Evolutionary conservation across 768 basidiomycete genomes (phyloP), one percentile per base, ranked within the genome.

Genomic region (Naganishia friedmannii): DNA sequence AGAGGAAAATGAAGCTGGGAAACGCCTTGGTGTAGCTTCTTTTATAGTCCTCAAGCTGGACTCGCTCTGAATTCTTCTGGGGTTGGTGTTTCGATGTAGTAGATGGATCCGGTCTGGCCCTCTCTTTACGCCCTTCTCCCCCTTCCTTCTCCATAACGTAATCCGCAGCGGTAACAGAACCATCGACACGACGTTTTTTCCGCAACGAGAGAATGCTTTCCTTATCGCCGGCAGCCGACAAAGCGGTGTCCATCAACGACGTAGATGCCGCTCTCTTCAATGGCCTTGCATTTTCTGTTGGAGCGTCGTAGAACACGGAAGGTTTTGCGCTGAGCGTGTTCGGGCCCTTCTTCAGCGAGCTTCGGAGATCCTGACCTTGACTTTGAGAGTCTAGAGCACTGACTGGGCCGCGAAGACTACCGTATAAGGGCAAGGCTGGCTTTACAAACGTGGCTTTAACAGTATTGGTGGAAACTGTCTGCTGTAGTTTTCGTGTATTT

Each of bases 1-100:
- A 89, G 81, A 92, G 89, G 81, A 98, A 95, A 21, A 84, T 86
- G 84, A 89, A 92, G 29, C 81, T 82, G 1, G 92, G 92, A 82
- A 98, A 96, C 26, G 90, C 90, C 65, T 87, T 86, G 67, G 85
- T 86, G 81, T 93, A 97, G 83, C 93, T 96, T 57, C 86, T 82
- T 76, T 86, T 87, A 83, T 92, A 98, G 74, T 91, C 89, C 1
- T 65, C 60, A 17, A 53, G 53, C 55, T 29, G 68, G 58, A 12
- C 23, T 55, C 53, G 31, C 68, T 34, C 57, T 56, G 46, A 17
- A 58, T 15, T 55, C 29, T 32, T 60, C 54, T 58, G 32, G 21
- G 12, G 37, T 34, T 39, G 56, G 28, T 45, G 70, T 56, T 54
- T 69, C 28, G 56, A 69, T 70, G 34, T 51, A 48, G 13, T 60